phyloP scores from a whole-genome alignment of 176 grass and related monocot genomes.

The Lolium perenne region DNA sequence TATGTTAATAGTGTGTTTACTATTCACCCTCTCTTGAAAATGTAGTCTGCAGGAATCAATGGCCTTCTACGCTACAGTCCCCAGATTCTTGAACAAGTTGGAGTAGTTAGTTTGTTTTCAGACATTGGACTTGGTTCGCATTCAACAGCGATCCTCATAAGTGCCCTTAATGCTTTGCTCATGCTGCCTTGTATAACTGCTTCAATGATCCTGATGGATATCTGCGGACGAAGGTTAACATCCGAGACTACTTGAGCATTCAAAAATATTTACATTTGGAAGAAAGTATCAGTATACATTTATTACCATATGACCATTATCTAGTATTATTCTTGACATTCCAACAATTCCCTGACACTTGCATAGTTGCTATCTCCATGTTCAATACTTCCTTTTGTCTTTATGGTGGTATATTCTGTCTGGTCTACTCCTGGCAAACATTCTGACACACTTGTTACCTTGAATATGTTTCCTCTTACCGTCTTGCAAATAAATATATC shows the following conservation, averaged over 20 bases:
- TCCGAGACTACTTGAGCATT: neutral
- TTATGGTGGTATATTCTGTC: neutral
- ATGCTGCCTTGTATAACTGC: slow-evolving; percentile 81
- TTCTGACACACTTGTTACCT: neutral
- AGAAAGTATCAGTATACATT: slow-evolving; percentile 1
- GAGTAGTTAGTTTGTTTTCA: slow-evolving; percentile 64
- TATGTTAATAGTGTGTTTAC: slow-evolving; percentile 34
- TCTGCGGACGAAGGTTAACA: slow-evolving; percentile 80
- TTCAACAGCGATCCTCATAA: slow-evolving; percentile 82
- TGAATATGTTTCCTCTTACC: neutral
- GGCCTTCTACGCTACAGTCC: slow-evolving; percentile 80
- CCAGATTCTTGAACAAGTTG: slow-evolving; percentile 79
- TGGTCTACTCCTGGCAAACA: neutral
- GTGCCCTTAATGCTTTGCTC: slow-evolving; percentile 74
- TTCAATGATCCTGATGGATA: slow-evolving; percentile 90
- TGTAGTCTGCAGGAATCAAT: slow-evolving; percentile 88
- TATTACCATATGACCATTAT: slow-evolving; percentile 5
- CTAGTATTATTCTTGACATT: slow-evolving; percentile 7
- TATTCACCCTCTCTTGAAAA: slow-evolving; percentile 25
- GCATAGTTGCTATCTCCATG: neutral
- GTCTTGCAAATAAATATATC: neutral
- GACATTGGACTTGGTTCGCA: slow-evolving; percentile 67
- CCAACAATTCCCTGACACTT: slow-evolving; percentile 26
- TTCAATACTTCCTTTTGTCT: neutral
- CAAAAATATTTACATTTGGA: slow-evolving; percentile 18